Base-by-base conservation (phyloP, 2,329 filamentous ascomycete genomes). In the Xylariales sp. region DNA sequence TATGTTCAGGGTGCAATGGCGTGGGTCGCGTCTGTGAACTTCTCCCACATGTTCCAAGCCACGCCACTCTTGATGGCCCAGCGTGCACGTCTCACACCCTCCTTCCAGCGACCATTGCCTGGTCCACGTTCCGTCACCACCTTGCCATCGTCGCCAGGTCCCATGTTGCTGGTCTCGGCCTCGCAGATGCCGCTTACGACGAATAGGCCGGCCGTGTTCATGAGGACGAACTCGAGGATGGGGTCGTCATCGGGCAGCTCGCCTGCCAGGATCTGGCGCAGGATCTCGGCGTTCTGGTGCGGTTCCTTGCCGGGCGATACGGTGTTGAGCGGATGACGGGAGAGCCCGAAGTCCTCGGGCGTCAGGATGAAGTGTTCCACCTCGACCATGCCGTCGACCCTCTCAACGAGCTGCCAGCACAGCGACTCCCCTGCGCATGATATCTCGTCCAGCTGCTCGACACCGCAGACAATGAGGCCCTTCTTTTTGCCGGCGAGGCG, bases 401-500 rank as follows among this genome's bases (percentile, higher is more conserved):
- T 58, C 16, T 74, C 67, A 38, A 75, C 69, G 18, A 96, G 65
- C 63, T 81, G 81, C 93, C 93, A 98, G 74, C 90, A 95, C 53
- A 86, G 81, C 3, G 90, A 95, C 24, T 74, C 73, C 0, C 93
- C 91, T 1, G 91, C 93, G 51, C 91, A 96, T 52, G 86, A 93
- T 44, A 98, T 79, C 67, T 98, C 93, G 58, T 98, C 93, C 20
- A 98, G 78, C 51, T 97, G 88, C 66, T 97, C 94, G 48, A 86
- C 84, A 29, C 93, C 93, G 56, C 91, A 98, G 14, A 97, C 86
- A 16, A 98, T 78, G 62, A 98, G 69, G 3, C 87, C 90, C 62
- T 96, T 97, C 45, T 70, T 80, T 29, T 80, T 81, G 18, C 90
- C 90, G 13, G 79, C 76, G 49, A 93, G 72, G 24, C 74, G 76